Percentiles rank a stretch among this genome's conserved stretches.
These are phyloP conservation scores for Plenodomus tracheiphilus DNA, from an alignment of 2,329 filamentous ascomycete species.

Conservation along the genomic window DNA sequence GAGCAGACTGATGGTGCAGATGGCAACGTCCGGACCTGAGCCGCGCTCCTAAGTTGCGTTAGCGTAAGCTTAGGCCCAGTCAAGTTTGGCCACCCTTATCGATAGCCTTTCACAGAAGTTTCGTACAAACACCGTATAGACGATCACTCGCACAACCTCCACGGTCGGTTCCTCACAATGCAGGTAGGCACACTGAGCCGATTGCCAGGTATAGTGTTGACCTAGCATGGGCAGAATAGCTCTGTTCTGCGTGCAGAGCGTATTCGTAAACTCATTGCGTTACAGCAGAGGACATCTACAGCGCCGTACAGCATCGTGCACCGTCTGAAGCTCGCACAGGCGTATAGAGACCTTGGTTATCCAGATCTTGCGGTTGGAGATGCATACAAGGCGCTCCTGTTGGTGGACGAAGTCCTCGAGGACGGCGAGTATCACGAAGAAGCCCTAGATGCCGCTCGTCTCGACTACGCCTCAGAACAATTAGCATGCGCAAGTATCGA, in stretches of 20 bases:
- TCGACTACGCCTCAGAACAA: conserved; percentile 21
- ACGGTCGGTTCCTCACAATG: conserved; percentile 4
- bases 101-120: background rate
- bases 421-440: conserved; percentile 80
- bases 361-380: conserved; percentile 88
- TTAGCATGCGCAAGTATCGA: conserved; percentile 9
- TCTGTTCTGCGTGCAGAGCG: conserved; percentile 14
- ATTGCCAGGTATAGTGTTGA: background rate
- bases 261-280: conserved; percentile 21
- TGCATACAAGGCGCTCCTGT: conserved; percentile 84
- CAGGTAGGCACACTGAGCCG: conserved; percentile 9
- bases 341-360: conserved; percentile 77
- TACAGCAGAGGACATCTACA: conserved; percentile 26
- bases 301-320: conserved; percentile 45
- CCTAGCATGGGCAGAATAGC: conserved; percentile 3
- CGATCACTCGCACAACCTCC: background rate
- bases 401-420: conserved; percentile 78
- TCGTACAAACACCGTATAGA: background rate
- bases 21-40: too few relatives aligned
- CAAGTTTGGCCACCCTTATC: background rate
- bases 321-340: conserved; percentile 65
- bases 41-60: too few relatives aligned
- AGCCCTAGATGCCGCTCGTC: conserved; percentile 58
- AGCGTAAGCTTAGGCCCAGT: background rate
- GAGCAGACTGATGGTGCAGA: too few relatives aligned